phyloP scores from a whole-genome alignment of 169 alveolate genomes.

The Ichthyophthirius multifiliis region DNA sequence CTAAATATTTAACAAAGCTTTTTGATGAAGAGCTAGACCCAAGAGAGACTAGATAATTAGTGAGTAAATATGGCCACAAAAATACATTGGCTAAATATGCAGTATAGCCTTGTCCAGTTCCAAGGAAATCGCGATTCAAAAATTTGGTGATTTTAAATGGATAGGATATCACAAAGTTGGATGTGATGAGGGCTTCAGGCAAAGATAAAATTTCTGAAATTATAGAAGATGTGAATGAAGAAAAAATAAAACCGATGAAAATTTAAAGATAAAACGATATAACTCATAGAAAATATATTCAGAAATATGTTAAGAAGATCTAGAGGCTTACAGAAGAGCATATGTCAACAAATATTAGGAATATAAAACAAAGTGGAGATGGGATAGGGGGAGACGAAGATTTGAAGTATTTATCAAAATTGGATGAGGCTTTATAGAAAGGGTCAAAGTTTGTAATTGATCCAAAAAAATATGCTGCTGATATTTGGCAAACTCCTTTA shows the following conservation, averaged over 20 bases:
- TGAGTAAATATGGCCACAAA: constrained; percentile 28
- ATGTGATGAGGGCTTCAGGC: constrained; percentile 30
- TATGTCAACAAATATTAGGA: neutral
- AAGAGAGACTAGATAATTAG: constrained; percentile 10
- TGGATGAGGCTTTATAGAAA: constrained; percentile 21
- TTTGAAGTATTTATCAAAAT: constrained; percentile 2
- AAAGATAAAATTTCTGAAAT: constrained; percentile 14
- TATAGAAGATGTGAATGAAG: constrained; percentile 8
- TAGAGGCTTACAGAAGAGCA: neutral
- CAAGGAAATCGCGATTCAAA: constrained; percentile 34
- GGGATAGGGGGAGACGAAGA: constrained; percentile 21
- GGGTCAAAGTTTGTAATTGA: constrained; percentile 8
- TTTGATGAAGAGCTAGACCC: constrained; percentile 28
- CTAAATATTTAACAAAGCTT: constrained; percentile 11
- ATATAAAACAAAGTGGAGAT: constrained; percentile 9
- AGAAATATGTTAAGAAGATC: constrained; percentile 17
- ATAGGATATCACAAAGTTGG: constrained; percentile 10
- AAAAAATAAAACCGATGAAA: neutral
- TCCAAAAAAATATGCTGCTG: constrained; percentile 31
- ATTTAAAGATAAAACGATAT: constrained; percentile 6
- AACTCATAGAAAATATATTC: constrained; percentile 23
- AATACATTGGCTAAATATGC: constrained; percentile 33
- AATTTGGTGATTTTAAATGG: constrained; percentile 35
- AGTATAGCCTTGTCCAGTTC: constrained; percentile 37
- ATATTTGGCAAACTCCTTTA: constrained; percentile 35